phyloP scores from a whole-genome alignment of 176 grass and related monocot genomes.

The Guadua angustifolia region DNA sequence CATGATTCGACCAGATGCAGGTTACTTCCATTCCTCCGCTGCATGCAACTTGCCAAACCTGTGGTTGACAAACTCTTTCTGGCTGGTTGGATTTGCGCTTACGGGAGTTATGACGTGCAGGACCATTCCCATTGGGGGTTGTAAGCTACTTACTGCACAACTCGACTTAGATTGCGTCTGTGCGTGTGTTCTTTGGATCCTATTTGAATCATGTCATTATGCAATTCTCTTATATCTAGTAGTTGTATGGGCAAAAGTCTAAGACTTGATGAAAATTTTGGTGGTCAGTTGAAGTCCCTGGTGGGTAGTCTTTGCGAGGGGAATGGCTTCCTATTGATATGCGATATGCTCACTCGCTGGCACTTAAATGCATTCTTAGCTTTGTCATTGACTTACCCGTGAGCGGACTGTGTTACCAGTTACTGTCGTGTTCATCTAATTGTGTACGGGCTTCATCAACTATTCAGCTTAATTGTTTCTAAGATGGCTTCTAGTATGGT shows the following conservation, averaged over 20 bases:
- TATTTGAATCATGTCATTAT: background rate
- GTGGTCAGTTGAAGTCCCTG: background rate
- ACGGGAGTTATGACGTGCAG: background rate
- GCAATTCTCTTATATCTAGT: background rate
- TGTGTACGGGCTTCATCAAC: background rate
- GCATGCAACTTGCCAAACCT: background rate
- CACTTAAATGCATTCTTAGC: background rate
- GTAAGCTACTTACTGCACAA: background rate
- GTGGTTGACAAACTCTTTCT: background rate
- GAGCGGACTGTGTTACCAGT: too few relatives aligned
- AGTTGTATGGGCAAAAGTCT: background rate
- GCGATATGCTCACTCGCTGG: slow-evolving; percentile 10
- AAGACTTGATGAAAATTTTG: background rate
- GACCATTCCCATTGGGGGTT: background rate
- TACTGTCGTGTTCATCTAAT: background rate
- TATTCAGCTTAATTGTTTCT: background rate
- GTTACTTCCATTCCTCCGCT: background rate
- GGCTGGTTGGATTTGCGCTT: background rate
- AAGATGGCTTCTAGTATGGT: too few relatives aligned
- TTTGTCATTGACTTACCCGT: background rate
- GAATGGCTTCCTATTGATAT: slow-evolving; percentile 10
- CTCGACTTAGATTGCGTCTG: background rate
- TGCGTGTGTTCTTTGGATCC: background rate
- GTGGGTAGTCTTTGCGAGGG: background rate
- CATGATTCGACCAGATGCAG: background rate